phyloP scores from a whole-genome alignment of 1,139 yeast species.

The Chernovozyma sophiae-reginae region DNA sequence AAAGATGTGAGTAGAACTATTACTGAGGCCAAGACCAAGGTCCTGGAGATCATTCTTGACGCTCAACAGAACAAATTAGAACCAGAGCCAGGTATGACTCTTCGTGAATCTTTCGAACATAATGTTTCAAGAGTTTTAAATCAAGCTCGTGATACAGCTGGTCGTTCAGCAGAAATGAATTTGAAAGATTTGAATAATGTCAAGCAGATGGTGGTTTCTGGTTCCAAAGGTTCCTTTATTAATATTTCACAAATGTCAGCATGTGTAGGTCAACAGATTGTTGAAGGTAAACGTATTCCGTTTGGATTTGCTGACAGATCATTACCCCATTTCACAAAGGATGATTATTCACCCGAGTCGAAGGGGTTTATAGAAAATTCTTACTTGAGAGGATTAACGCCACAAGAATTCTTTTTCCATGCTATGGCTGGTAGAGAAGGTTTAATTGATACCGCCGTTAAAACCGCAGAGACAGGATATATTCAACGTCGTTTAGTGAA shows the following conservation, averaged over 20 bases:
- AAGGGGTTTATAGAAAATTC: conserved; percentile 98
- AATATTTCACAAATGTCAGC: conserved; percentile 99
- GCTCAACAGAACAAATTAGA: conserved; percentile 86
- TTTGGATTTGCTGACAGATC: conserved; percentile 96
- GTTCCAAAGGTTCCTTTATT: conserved; percentile 98
- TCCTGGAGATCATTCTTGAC: conserved; percentile 85
- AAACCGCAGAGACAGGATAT: conserved; percentile 98
- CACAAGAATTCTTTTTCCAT: conserved; percentile 98
- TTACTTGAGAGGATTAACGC: conserved; percentile 93
- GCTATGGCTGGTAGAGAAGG: conserved; percentile 99
- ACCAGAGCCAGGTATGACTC: conserved; percentile 99
- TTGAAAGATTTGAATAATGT: conserved; percentile 92
- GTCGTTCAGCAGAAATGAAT: conserved; percentile 96
- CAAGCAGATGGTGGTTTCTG: conserved; percentile 98
- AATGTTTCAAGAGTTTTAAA: conserved; percentile 92
- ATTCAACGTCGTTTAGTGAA: conserved; percentile 98
- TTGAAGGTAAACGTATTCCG: conserved; percentile 98
- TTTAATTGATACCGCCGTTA: conserved; percentile 97
- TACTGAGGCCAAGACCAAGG: conserved; percentile 87
- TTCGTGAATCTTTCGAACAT: conserved; percentile 97
- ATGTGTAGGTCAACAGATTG: conserved; percentile 99
- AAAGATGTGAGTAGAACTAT: conserved; percentile 87
- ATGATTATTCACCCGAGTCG: conserved; percentile 96
- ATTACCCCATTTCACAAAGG: conserved; percentile 95
- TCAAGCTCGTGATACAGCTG: conserved; percentile 99